Percentiles rank a stretch among this genome's conserved stretches.
Conservation (phyloP, 2,329 filamentous ascomycete species). For the Pseudophaeomoniella oleicola region DNA sequence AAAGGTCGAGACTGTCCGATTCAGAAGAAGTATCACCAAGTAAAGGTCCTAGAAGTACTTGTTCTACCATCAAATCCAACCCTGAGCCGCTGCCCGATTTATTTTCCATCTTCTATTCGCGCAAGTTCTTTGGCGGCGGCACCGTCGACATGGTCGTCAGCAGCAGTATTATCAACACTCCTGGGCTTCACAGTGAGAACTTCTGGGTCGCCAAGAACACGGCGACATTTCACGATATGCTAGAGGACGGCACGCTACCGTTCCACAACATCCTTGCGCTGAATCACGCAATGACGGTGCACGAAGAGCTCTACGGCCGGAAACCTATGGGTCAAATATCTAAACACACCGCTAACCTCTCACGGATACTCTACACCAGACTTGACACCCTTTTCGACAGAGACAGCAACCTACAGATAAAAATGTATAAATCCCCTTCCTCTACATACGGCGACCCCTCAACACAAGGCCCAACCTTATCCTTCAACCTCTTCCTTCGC, state of each 20-base stretch:
- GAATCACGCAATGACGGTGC: conserved; percentile 56
- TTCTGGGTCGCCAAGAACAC: conserved; percentile 72
- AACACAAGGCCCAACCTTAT: conserved; percentile 57
- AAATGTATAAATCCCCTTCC: conserved; percentile 41
- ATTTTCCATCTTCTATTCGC: conserved; percentile 36
- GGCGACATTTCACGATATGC: conserved; percentile 56
- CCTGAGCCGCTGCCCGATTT: too few species aligned
- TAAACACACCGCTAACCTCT: conserved; percentile 54
- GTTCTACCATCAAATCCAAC: too few species aligned
- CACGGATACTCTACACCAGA: conserved; percentile 41
- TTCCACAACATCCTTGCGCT: conserved; percentile 83
- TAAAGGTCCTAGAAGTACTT: too few species aligned
- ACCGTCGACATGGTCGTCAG: conserved; percentile 76
- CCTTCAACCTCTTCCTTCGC: conserved; percentile 66
- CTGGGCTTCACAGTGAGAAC: conserved; percentile 47
- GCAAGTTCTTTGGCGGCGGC: conserved; percentile 83
- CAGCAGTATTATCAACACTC: neutral
- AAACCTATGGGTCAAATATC: conserved; percentile 57
- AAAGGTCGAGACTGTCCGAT: too few species aligned
- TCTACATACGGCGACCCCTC: neutral
- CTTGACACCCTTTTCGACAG: conserved; percentile 51
- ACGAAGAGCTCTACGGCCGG: conserved; percentile 54
- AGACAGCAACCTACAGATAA: conserved; percentile 52
- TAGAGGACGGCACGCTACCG: conserved; percentile 85
- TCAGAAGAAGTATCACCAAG: too few species aligned